Evolutionary conservation across 2,329 filamentous ascomycete species (phyloP).

Genomic region (Pseudomassariella vexata): DNA sequence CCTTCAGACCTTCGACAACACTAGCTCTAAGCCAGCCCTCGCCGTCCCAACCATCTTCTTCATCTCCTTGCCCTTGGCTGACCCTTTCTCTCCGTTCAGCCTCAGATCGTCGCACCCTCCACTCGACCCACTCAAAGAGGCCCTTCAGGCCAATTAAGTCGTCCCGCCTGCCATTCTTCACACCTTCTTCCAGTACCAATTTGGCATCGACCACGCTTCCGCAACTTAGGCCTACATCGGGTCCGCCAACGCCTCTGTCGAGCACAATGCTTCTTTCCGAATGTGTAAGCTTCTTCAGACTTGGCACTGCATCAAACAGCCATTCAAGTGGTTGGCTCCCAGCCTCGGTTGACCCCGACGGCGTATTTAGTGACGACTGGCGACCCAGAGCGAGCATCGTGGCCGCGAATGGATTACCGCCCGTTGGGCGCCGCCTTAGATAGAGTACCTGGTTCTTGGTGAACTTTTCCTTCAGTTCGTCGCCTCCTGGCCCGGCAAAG

Average conservation of each 20-base stretch:
- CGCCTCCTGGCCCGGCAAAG: conserved; percentile 58
- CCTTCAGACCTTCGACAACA: conserved; percentile 49
- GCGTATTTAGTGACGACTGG: conserved; percentile 30
- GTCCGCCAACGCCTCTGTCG: conserved; percentile 41
- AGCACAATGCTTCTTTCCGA: conserved; percentile 63
- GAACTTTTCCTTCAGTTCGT: conserved; percentile 60
- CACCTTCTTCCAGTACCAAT: conserved; percentile 55
- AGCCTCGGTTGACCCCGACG: conserved; percentile 18
- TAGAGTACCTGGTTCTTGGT: conserved; percentile 65
- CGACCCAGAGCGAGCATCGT: conserved; percentile 67
- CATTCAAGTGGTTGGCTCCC: conserved; percentile 57
- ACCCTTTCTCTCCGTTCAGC: conserved; percentile 16
- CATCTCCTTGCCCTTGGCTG: conserved; percentile 12
- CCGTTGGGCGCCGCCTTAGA: conserved; percentile 63
- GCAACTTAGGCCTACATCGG: conserved; percentile 35
- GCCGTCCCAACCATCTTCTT: conserved; percentile 23
- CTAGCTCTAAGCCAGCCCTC: conserved; percentile 52
- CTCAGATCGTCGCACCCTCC: conserved; percentile 27
- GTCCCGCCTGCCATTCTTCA: conserved; percentile 20
- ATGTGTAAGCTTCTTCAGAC: conserved; percentile 48
- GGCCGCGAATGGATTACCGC: conserved; percentile 65
- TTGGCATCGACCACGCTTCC: conserved; percentile 59
- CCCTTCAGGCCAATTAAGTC: conserved; percentile 42
- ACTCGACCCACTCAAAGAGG: conserved; percentile 52
- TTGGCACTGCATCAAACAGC: conserved; percentile 59